A percentile compares a stretch with the other conserved stretches of the same genome.
Conservation (phyloP, 495 filamentous ascomycete species). For the Pyronema omphalodes region DNA sequence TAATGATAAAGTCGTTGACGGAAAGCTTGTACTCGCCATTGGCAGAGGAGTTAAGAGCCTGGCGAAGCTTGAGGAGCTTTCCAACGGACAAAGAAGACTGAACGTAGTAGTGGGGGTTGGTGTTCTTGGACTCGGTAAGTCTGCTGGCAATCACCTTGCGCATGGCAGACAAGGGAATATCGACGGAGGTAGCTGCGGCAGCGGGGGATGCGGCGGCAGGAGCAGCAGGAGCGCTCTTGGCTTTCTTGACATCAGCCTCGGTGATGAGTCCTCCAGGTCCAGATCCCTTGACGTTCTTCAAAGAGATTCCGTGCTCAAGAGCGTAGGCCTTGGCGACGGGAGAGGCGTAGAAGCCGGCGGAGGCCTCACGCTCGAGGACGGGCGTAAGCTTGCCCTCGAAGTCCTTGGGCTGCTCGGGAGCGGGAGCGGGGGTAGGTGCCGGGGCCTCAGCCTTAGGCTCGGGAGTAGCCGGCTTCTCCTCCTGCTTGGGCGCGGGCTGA, state of each 20-base stretch:
- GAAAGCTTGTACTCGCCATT: slow-evolving; percentile 96
- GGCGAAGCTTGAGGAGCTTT: slow-evolving; percentile 89
- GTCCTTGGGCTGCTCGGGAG: slow-evolving; percentile 48
- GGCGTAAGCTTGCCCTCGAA: slow-evolving; percentile 63
- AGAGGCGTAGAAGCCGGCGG: slow-evolving; percentile 35
- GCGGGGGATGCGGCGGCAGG: slow-evolving; percentile 29
- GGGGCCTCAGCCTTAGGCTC: slow-evolving; percentile 29
- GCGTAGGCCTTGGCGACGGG: slow-evolving; percentile 65
- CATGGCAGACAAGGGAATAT: slow-evolving; percentile 76
- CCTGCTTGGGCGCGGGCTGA: slow-evolving; percentile 45
- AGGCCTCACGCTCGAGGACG: slow-evolving; percentile 53
- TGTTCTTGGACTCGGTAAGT: slow-evolving; percentile 67
- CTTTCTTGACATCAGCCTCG: slow-evolving; percentile 83
- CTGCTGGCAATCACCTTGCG: slow-evolving; percentile 93
- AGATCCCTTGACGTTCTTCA: slow-evolving; percentile 70
- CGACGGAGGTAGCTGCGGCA: slow-evolving; percentile 53
- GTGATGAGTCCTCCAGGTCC: slow-evolving; percentile 76
- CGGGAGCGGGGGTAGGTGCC: slow-evolving; percentile 27
- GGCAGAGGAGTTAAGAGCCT: slow-evolving; percentile 71
- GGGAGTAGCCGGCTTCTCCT: slow-evolving; percentile 42
- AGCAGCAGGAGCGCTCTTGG: slow-evolving; percentile 32
- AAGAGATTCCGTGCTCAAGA: slow-evolving; percentile 62
- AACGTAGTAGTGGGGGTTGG: slow-evolving; percentile 98
- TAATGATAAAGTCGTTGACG: slow-evolving; percentile 98
- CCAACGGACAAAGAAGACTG: slow-evolving; percentile 66